Percentiles rank a stretch among this genome's conserved stretches.
Evolutionary conservation across 2,329 filamentous ascomycete genomes (phyloP).

Genomic region (Pestalotiopsis sp.): DNA sequence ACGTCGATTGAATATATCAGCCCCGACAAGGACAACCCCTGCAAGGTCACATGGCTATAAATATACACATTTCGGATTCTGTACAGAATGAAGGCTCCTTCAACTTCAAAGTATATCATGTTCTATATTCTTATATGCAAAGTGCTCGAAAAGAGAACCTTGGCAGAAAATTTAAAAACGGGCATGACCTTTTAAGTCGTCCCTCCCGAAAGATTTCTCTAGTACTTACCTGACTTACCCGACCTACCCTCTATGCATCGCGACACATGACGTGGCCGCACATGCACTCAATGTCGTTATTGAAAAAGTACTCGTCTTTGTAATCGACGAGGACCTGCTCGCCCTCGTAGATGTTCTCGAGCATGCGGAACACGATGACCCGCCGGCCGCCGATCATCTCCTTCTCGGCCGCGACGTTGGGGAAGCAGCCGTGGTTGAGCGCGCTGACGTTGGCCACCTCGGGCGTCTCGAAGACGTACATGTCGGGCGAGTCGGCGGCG

Average conservation of each 20-base stretch:
- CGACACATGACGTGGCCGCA: neutral
- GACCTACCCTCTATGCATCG: neutral
- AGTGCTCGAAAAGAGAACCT: neutral
- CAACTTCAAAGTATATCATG: no score
- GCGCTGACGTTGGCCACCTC: neutral
- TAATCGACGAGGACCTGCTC: constrained; percentile 4
- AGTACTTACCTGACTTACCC: neutral
- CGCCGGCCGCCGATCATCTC: neutral
- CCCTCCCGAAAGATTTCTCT: no score
- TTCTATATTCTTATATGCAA: no score
- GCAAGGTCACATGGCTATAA: no score
- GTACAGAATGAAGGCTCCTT: no score
- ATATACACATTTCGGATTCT: no score
- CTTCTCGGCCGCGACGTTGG: neutral
- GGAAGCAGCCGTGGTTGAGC: neutral
- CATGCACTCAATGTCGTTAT: neutral
- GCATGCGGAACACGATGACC: neutral
- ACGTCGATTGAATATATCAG: no score
- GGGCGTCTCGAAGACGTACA: neutral
- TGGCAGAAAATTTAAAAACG: no score
- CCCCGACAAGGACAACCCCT: no score
- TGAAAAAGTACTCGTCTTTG: neutral
- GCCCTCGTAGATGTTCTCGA: neutral
- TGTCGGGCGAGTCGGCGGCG: neutral
- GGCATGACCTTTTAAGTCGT: no score